Evolutionary conservation across 345 rosid genomes (phyloP).

Genomic region (Jatropha curcas): DNA sequence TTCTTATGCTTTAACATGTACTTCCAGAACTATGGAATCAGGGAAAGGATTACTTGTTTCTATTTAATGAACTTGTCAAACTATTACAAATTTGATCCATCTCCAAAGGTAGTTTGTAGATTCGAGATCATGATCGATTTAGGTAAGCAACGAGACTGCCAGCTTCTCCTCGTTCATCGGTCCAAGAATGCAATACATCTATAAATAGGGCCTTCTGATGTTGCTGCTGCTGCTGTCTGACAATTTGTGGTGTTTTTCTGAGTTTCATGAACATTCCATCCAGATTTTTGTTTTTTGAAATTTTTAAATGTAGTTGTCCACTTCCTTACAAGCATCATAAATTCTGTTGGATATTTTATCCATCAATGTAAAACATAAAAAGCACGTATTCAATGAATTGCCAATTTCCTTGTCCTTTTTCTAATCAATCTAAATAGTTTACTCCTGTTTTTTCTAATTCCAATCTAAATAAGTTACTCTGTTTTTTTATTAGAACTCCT

Average conservation of each 20-base stretch:
- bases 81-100: conserved; percentile 25
- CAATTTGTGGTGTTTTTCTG: conserved; percentile 9
- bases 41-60: conserved; percentile 22
- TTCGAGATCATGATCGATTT: conserved; percentile 23
- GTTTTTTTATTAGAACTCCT: too few species aligned
- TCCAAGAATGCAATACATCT: not conserved
- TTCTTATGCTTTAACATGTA: conserved; percentile 28
- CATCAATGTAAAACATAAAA: not conserved
- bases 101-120: conserved; percentile 11
- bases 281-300: not conserved
- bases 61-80: conserved; percentile 15
- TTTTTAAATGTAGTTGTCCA: not conserved
- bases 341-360: not conserved
- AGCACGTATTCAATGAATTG: not conserved
- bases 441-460: too few species aligned
- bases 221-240: not conserved
- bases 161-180: not conserved
- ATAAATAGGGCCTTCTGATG: not conserved
- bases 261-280: not conserved
- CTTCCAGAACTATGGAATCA: conserved; percentile 23
- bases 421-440: not conserved
- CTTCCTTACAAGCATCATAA: not conserved
- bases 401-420: not conserved
- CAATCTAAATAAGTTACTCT: too few species aligned
- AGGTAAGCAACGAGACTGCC: conserved; percentile 16